Evolutionary conservation across 75 land plant genomes (phyloP), one percentile per base, ranked within the genome.

Genomic region (Selaginella moellendorffii): DNA sequence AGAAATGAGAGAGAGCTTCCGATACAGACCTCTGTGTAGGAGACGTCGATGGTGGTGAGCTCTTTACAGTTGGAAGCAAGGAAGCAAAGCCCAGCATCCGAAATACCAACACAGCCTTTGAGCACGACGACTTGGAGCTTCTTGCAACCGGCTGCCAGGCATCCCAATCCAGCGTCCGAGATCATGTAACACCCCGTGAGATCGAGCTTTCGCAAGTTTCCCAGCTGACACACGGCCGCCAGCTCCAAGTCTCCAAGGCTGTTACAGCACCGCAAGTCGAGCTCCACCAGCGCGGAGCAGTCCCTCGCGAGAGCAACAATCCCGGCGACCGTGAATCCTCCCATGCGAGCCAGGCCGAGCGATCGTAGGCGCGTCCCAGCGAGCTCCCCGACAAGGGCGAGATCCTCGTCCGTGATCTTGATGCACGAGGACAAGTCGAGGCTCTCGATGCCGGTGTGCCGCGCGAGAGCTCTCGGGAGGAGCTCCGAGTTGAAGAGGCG

Each of bases 31-130:
- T 71, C 74, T 2, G 74, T 71, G 69, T 66, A 71, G 27, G 74
- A 91, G 28, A 91, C 77, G 74, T 91, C 93, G 61, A 91, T 67
- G 58, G 67, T 62, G 28, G 73, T 54, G 24, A 91, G 60, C 65
- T 79, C 67, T 69, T 61, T 71, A 56, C 93, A 91, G 63, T 83
- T 85, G 31, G 79, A 66, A 19, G 92, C 88, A 54, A 87, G 67
- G 66, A 80, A 62, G 19, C 71, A 79, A 22, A 87, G 73, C 17
- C 93, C 97, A 54, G 76, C 31, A 78, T 91, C 97, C 26, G 73
- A 71, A 20, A 91, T 31, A 26, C 89, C 82, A 2, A 81, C 31
- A 68, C 95, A 91, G 77, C 82, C 81, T 24, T 71, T 91, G 74
- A 91, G 71, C 65, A 71, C 63, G 26, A 91, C 31, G 8, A 59